Evolutionary conservation across 2,329 filamentous ascomycete genomes (phyloP).

Genomic region (Botrytis porri): DNA sequence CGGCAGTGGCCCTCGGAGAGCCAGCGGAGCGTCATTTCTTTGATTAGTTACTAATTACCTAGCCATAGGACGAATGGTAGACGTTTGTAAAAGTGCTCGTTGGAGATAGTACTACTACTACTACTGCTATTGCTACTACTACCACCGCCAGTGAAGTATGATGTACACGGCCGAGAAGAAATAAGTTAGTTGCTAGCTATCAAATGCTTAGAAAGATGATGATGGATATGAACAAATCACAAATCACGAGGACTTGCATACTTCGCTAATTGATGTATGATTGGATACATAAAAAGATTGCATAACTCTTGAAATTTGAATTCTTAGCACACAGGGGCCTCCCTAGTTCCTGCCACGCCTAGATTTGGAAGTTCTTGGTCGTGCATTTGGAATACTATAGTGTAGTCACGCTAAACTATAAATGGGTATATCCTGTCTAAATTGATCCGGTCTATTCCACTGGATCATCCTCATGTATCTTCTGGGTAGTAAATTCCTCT

Average conservation of each 20-base stretch:
- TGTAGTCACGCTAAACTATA: neutral
- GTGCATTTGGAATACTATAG: neutral
- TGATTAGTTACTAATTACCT: neutral
- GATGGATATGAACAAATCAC: neutral
- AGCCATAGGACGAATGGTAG: neutral
- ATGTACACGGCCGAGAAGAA: neutral
- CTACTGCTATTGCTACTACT: too few relatives aligned
- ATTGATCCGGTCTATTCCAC: neutral
- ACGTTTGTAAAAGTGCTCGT: neutral
- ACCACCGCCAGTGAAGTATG: too few relatives aligned
- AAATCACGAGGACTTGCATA: slow-evolving; percentile 4
- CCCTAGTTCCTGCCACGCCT: neutral
- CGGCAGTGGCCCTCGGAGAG: neutral
- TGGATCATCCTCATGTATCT: neutral
- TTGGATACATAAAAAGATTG: neutral
- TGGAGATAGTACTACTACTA: neutral
- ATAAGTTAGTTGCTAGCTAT: neutral
- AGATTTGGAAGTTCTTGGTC: neutral
- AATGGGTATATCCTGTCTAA: neutral
- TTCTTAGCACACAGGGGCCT: neutral
- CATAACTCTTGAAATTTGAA: neutral
- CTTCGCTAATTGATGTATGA: neutral
- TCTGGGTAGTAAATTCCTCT: too few relatives aligned
- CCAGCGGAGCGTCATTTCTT: neutral
- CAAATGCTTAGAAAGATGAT: neutral